Percentiles rank a stretch among this genome's conserved stretches.
Evolutionary conservation across 1,139 yeast species (phyloP).

Genomic region (Candida buenavistaensis): DNA sequence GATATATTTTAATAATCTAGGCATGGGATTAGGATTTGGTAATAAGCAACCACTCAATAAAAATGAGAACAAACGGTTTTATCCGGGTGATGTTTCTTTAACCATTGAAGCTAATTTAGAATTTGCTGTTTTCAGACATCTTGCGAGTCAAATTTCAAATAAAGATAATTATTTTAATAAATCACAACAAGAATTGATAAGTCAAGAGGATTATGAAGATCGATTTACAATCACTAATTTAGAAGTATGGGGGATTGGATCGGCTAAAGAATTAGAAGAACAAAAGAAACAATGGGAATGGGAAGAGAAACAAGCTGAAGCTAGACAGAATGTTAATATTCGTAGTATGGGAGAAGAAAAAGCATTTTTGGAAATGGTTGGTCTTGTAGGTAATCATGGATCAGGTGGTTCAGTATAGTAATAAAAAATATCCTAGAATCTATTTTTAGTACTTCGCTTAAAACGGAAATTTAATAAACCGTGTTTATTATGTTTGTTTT

Average conservation of each 20-base stretch:
- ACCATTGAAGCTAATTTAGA: conserved; percentile 79
- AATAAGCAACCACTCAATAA: conserved; percentile 59
- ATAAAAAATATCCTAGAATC: no score
- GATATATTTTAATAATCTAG: conserved; percentile 64
- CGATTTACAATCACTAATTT: conserved; percentile 70
- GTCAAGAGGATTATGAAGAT: conserved; percentile 57
- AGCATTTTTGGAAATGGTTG: conserved; percentile 89
- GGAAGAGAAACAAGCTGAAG: conserved; percentile 85
- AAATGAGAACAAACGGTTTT: conserved; percentile 34
- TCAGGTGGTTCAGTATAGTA: no score
- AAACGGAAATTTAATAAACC: no score
- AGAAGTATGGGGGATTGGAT: conserved; percentile 93
- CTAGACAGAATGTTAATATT: conserved; percentile 69
- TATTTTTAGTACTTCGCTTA: no score
- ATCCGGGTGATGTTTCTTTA: conserved; percentile 73
- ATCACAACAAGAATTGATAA: conserved; percentile 22
- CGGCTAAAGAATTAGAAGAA: conserved; percentile 69
- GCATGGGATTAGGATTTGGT: conserved; percentile 85
- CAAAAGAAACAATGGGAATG: conserved; percentile 84
- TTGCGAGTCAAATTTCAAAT: conserved; percentile 32
- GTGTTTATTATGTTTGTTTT: no score
- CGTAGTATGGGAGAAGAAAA: conserved; percentile 74
- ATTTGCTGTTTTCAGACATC: conserved; percentile 74
- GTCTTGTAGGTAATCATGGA: conserved; percentile 71
- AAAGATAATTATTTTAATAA: conserved; percentile 28